Base-by-base conservation (phyloP, 345 rosid genomes). In the Isatis tinctoria region DNA sequence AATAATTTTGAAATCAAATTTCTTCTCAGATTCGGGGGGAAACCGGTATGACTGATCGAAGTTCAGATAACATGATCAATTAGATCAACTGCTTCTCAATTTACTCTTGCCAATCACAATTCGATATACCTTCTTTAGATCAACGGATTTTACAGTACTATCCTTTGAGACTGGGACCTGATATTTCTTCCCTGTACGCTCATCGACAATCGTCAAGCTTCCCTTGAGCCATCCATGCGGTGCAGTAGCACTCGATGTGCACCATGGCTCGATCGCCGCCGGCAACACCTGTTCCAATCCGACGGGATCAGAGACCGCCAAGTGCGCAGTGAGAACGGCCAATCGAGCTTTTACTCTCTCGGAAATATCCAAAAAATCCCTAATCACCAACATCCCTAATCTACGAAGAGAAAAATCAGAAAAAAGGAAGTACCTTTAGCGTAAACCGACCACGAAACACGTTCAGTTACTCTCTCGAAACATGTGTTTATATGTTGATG, bases 141-240 rank as follows among this genome's bases (percentile, higher is more conserved):
- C 96, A 59, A 87, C 51, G 68, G 99, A 84, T 81, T 79, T 92
- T 20, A 90, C 69, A 57, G 98, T 83, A 75, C 94, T 98, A 36
- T 89, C 70, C 12, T 82, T 72, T 32, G 97, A 81, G 14, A 90
- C 84, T 18, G 78, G 82, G 13, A 92, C 54, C 74, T 81, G 87
- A 78, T 95, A 87, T 60, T 70, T 87, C 70, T 87, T 85, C 1
- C 94, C 93, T 5, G 89, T 89, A 32, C 94, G 84, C 36, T 95
- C 98, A 79, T 95, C 98, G 36, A 90, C 70, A 68, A 95, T 70
- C 63, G 85, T 81, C 70, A 95, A 77, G 5, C 65, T 61, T 22
- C 96, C 96, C 39, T 79, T 82, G 33, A 89, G 86, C 39, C 85
- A 83, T 3, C 84, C 82, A 5, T 87, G 84, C 2, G 87, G 86